phyloP scores from a whole-genome alignment of 805 yeast species.

The Lipomyces yamadae region DNA sequence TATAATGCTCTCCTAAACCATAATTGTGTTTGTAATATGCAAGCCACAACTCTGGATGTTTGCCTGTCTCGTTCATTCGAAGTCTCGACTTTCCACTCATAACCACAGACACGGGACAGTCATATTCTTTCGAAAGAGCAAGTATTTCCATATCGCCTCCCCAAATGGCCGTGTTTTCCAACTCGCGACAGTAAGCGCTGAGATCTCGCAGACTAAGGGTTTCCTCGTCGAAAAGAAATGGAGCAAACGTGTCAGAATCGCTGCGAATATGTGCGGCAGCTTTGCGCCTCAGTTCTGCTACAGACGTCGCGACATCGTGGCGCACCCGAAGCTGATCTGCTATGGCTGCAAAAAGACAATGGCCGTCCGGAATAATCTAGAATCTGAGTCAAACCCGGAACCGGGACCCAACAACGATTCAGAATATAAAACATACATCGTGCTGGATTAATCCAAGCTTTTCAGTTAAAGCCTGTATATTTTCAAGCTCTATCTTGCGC shows the following conservation, averaged over 20 bases:
- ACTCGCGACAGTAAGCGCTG: slow-evolving; percentile 67
- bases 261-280: slow-evolving; percentile 70
- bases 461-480: slow-evolving; percentile 52
- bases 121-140: slow-evolving; percentile 73
- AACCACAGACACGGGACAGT: slow-evolving; percentile 75
- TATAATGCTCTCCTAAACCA: slow-evolving; percentile 95
- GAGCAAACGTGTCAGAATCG: slow-evolving; percentile 72
- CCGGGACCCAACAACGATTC: neutral
- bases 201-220: slow-evolving; percentile 68
- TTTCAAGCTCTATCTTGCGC: slow-evolving; percentile 71
- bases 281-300: slow-evolving; percentile 61
- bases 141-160: slow-evolving; percentile 93
- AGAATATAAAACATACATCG: slow-evolving; percentile 23
- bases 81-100: slow-evolving; percentile 77
- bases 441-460: slow-evolving; percentile 21
- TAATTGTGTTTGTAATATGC: slow-evolving; percentile 84
- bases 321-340: slow-evolving; percentile 72
- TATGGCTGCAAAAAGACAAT: slow-evolving; percentile 86
- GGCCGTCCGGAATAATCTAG: slow-evolving; percentile 75
- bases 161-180: slow-evolving; percentile 87
- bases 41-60: slow-evolving; percentile 55
- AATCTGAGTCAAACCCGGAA: neutral
- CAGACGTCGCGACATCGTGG: slow-evolving; percentile 49
- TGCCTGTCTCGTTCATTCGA: slow-evolving; percentile 64
- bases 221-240: slow-evolving; percentile 80